Evolutionary conservation across 1,139 yeast genomes (phyloP).

Genomic region (Diutina pseudorugosa): DNA sequence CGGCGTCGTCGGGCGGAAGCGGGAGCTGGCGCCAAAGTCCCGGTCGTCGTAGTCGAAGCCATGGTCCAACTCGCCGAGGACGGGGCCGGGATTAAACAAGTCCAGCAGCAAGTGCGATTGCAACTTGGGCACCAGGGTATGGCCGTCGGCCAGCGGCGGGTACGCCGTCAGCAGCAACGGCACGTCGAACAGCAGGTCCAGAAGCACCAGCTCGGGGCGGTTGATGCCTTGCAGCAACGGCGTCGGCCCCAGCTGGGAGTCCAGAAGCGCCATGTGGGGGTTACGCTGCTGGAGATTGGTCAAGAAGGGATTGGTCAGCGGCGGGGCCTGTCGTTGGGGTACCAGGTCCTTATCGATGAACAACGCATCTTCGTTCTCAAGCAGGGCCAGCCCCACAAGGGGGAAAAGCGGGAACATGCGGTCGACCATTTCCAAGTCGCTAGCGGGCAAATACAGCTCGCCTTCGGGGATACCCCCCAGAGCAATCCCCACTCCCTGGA

Average conservation of each 20-base stretch:
- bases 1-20: background rate
- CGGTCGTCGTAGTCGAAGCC: background rate
- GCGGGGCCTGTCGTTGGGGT: background rate
- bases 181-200: constrained; percentile 3
- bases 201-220: constrained; percentile 3
- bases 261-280: background rate
- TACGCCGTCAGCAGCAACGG: background rate
- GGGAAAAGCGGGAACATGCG: constrained; percentile 40
- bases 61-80: background rate
- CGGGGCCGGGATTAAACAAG: background rate
- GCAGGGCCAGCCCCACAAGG: constrained; percentile 33
- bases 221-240: background rate
- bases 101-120: background rate
- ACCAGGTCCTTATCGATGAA: background rate
- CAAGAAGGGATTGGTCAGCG: background rate
- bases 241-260: background rate
- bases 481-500: background rate
- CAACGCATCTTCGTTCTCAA: constrained; percentile 14
- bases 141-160: constrained; percentile 1
- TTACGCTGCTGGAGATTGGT: background rate
- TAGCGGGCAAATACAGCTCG: background rate
- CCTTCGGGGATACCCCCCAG: background rate
- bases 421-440: constrained; percentile 2
- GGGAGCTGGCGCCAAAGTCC: background rate
- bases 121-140: background rate